Evolutionary conservation across 208 protist species (phyloP).

Genomic region (Lotmaria passim): DNA sequence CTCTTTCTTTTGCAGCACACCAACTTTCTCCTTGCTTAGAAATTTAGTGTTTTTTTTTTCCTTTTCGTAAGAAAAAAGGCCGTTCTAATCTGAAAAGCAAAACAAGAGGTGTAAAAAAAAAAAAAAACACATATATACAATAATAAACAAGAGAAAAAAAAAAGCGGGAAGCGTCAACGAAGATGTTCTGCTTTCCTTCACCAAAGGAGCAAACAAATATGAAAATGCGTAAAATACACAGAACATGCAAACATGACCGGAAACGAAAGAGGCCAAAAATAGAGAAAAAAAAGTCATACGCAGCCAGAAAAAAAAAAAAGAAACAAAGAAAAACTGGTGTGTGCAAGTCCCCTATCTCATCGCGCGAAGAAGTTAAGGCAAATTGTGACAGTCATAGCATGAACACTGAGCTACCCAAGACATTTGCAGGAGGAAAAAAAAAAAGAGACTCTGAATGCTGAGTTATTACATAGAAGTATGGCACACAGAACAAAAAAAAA

Average conservation of each 20-base stretch:
- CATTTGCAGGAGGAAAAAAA: background rate
- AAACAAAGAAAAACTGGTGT: no score
- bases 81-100: constrained; percentile 1
- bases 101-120: constrained; percentile 1
- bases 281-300: background rate
- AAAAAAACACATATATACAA: no score
- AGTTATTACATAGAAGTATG: no score
- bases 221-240: background rate
- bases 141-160: background rate
- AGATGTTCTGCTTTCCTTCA: no score
- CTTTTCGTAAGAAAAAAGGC: no score
- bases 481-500: constrained; percentile 12
- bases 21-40: background rate
- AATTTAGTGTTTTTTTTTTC: background rate
- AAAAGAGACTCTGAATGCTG: no score
- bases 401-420: no score
- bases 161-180: no score
- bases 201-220: background rate
- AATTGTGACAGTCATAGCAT: no score
- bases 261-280: background rate
- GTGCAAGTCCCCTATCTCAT: no score
- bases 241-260: background rate
- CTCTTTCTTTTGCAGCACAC: no score
- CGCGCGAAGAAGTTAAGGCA: no score
- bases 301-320: background rate